Base-by-base conservation (phyloP, 2,329 filamentous ascomycete species). In the Triangularia verruculosa region DNA sequence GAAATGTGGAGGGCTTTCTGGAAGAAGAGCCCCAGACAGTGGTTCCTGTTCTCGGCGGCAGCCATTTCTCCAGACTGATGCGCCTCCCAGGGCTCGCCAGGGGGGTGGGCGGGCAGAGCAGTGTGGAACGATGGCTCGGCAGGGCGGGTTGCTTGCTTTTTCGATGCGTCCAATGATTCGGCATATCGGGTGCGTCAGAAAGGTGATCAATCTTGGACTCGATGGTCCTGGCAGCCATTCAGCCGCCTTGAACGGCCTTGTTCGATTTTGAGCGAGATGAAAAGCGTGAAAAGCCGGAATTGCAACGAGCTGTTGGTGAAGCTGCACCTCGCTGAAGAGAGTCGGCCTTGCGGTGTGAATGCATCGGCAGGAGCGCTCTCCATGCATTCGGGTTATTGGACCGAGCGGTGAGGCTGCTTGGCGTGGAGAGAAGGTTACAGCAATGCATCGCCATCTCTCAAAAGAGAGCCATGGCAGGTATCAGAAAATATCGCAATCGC, bases 141-240 rank as follows among this genome's bases (percentile, higher is more conserved):
- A 64, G 47, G 30, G 61, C 55, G 53, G 52, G 15, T 47, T 47
- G 39, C 22, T 34, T 32, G 25, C 62, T 28, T 57, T 55, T 59
- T 56, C 57, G 62, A 34, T 22, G 39, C 22, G 53, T 66, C 39
- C 39, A 47, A 47, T 47, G 39, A 47, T 47, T 47, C 39, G 39
- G 39, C 39, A 47, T 54, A 70, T 69, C 70, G 68, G 67, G 58
- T 54, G 65, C 52, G 22, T 68, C 65, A 67, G 57, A 6, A 57
- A 59, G 67, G 28, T 59, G 54, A 68, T 61, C 61, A 68, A 69
- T 69, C 67, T 69, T 56, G 56, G 32, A 20, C 25, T 54, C 43
- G 30, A 20, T 25, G 54, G 39, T 17, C 47, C 39, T 30, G 65
- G 52, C 57, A 58, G 56, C 64, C 64, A 67, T 64, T 68, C 64